Conservation (phyloP, 1,139 yeast genomes). For the Debaryomycetaceae sp. region DNA sequence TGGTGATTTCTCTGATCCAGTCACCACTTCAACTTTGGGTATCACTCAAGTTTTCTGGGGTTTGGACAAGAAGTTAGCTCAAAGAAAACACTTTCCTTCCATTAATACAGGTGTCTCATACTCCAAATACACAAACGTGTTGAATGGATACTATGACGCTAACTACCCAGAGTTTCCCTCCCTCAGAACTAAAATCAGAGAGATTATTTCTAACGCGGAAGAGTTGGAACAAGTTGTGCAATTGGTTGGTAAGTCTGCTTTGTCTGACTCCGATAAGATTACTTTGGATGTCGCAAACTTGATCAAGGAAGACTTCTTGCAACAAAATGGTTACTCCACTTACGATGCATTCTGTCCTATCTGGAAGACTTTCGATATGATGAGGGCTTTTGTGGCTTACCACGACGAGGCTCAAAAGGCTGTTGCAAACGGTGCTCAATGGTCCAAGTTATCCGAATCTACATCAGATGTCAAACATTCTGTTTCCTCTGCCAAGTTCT, state of each 20-base stretch:
- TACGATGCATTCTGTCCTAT: conserved; percentile 99
- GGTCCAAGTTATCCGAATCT: conserved; percentile 88
- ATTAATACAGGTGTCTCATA: conserved; percentile 94
- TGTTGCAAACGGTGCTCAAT: conserved; percentile 85
- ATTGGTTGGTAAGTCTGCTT: conserved; percentile 96
- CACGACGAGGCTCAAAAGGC: conserved; percentile 98
- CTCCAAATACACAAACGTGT: conserved; percentile 88
- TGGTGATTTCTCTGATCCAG: conserved; percentile 99
- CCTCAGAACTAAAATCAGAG: conserved; percentile 87
- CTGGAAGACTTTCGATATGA: conserved; percentile 98
- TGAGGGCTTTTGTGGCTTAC: conserved; percentile 88
- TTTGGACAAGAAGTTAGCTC: conserved; percentile 96
- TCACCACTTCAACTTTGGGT: conserved; percentile 96
- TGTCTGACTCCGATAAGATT: conserved; percentile 94
- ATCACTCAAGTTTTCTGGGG: conserved; percentile 99
- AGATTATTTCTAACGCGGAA: conserved; percentile 93
- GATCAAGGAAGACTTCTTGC: conserved; percentile 96
- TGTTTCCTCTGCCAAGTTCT: conserved; percentile 91
- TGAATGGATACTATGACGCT: conserved; percentile 79
- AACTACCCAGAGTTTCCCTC: conserved; percentile 89
- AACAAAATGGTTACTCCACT: conserved; percentile 97
- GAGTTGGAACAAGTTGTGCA: conserved; percentile 99
- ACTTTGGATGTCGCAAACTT: conserved; percentile 88
- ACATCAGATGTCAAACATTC: conserved; percentile 89
- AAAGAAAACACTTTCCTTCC: conserved; percentile 99